Base-by-base conservation (phyloP, 1,139 yeast genomes). In the Geotrichum australiense region DNA sequence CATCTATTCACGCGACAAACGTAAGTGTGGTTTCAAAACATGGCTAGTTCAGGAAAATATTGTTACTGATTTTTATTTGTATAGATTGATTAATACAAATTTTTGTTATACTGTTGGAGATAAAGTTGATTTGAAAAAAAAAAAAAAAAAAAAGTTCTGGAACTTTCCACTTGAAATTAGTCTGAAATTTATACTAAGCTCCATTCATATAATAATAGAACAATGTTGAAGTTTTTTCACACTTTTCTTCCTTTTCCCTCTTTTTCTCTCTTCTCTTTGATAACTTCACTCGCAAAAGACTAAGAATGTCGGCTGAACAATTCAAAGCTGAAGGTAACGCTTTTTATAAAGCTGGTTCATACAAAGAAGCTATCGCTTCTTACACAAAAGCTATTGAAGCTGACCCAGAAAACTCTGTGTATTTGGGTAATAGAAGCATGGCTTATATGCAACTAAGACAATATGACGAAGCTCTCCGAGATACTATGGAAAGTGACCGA, bases 381-480 rank as follows among this genome's bases (percentile, higher is more conserved):
- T 67, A 67, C 53, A 43, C 67, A 4, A 53, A 55, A 50, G 71
- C 71, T 21, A 50, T 68, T 14, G 55, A 54, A 14, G 51, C 56
- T 15, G 69, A 59, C 43, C 66, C 69, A 8, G 47, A 52, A 28
- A 63, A 61, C 47, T 58, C 69, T 6, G 55, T 61, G 12, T 68
- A 82, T 24, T 80, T 74, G 54, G 80, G 94, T n/a, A 89, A 89
- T 58, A 65, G 93, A 45, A 81, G 94, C 3, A 81, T 83, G 69
- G 76, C 94, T n/a, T 70, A 74, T 48, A 63, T 84, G 53, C 82
- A 82, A 50, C 61, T 77, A 4, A 59, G 66, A 5, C 73, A 74
- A 42, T 81, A 72, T 67, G 60, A 64, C 5, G 64, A 73, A 31
- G 94, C 93, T 1, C 59, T 78, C 7, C 57, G 63, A 23, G 87